These are phyloP conservation scores for Botrytis galanthina DNA, from an alignment of 2,329 filamentous ascomycete genomes.

Conservation along the genomic window DNA sequence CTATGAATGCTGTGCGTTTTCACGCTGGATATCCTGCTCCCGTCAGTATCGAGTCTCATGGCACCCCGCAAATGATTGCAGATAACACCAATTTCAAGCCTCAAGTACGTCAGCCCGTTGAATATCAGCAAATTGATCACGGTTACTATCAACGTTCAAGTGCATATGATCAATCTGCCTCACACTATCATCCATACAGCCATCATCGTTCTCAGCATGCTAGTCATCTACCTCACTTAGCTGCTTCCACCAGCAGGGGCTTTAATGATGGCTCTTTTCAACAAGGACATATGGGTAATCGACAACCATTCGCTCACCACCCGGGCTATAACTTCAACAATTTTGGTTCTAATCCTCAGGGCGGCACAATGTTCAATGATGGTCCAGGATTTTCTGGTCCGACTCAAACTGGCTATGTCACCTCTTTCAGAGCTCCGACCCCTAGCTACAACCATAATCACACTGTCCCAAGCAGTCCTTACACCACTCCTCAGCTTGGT, in stretches of 20 bases:
- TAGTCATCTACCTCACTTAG: background rate
- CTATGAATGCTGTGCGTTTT: background rate
- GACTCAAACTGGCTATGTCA: background rate
- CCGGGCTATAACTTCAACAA: background rate
- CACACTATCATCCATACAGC: background rate
- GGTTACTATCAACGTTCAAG: background rate
- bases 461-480: background rate
- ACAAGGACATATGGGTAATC: background rate
- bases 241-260: background rate
- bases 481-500: background rate
- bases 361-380: background rate
- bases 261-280: background rate
- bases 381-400: background rate
- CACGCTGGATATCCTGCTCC: constrained; percentile 4
- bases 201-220: background rate
- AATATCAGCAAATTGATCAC: background rate
- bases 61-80: background rate
- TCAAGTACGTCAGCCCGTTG: no score
- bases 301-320: background rate
- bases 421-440: background rate
- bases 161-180: background rate
- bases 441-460: background rate
- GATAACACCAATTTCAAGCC: background rate
- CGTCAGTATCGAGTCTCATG: background rate
- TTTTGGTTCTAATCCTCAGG: background rate